Evolutionary conservation across 495 filamentous ascomycete species (phyloP).

Genomic region (Daldinia loculata): DNA sequence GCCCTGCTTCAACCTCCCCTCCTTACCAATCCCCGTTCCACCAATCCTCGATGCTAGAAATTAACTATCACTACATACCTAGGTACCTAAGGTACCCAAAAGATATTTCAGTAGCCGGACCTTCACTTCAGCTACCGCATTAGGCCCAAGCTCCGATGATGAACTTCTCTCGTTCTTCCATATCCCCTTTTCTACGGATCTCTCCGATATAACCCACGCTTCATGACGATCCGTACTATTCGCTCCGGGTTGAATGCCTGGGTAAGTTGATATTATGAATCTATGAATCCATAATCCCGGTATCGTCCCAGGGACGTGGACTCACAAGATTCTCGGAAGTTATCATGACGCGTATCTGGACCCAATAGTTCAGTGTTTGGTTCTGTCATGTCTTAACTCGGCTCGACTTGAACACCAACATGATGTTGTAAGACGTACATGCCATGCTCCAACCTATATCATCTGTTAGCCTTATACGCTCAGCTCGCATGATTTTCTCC

Average conservation of each 20-base stretch:
- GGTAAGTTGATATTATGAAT: background rate
- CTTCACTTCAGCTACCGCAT: constrained; percentile 17
- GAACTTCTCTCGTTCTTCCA: background rate
- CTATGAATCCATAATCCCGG: background rate
- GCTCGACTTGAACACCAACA: constrained; percentile 11
- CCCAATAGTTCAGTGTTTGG: constrained; percentile 6
- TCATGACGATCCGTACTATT: background rate
- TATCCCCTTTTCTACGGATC: background rate
- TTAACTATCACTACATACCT: background rate
- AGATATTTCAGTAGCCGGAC: background rate
- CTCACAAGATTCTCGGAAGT: background rate
- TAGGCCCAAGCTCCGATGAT: constrained; percentile 9
- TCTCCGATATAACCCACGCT: constrained; percentile 1
- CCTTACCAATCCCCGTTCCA: constrained; percentile 12
- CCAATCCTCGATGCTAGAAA: constrained; percentile 1
- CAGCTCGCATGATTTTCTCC: constrained; percentile 21
- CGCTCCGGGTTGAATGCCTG: constrained; percentile 1
- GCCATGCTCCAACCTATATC: constrained; percentile 6
- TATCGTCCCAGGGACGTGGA: constrained; percentile 2
- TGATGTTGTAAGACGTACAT: background rate
- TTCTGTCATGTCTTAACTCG: background rate
- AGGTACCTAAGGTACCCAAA: background rate
- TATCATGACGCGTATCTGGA: constrained; percentile 4
- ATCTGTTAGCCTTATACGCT: constrained; percentile 13
- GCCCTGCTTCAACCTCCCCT: background rate